These are phyloP conservation scores for Hanseniaspora lindneri DNA, from an alignment of 805 yeast genomes.

Conservation along the genomic window DNA sequence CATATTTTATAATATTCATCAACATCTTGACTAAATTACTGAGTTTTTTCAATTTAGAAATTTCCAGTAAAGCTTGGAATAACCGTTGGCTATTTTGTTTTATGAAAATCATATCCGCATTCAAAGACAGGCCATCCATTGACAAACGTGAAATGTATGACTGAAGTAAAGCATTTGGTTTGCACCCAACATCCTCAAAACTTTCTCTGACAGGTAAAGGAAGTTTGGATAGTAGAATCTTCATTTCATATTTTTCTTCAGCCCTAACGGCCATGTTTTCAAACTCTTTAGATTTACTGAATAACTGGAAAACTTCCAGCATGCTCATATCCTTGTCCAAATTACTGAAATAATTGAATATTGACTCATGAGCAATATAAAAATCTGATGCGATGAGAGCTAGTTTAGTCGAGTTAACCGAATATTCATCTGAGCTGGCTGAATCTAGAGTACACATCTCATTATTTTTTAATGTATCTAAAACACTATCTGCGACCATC, in stretches of 20 bases:
- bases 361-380: conserved; percentile 66
- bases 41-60: conserved; percentile 62
- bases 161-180: conserved; percentile 69
- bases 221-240: conserved; percentile 53
- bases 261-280: conserved; percentile 69
- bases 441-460: not conserved
- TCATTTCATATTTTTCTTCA: conserved; percentile 70
- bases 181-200: conserved; percentile 59
- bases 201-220: conserved; percentile 80
- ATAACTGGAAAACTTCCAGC: conserved; percentile 65
- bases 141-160: conserved; percentile 68
- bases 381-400: conserved; percentile 81
- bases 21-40: conserved; percentile 45
- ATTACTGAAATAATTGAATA: conserved; percentile 50
- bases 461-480: not conserved
- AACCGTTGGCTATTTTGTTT: conserved; percentile 89
- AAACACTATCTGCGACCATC: not conserved
- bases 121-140: conserved; percentile 78
- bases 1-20: conserved; percentile 63
- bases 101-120: conserved; percentile 85
- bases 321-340: conserved; percentile 54
- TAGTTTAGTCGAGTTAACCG: conserved; percentile 45
- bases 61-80: conserved; percentile 72
- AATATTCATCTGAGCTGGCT: conserved; percentile 36
- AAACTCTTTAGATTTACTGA: conserved; percentile 77